phyloP scores from a whole-genome alignment of 2,329 filamentous ascomycete species.

The Pseudogymnoascus sp. region DNA sequence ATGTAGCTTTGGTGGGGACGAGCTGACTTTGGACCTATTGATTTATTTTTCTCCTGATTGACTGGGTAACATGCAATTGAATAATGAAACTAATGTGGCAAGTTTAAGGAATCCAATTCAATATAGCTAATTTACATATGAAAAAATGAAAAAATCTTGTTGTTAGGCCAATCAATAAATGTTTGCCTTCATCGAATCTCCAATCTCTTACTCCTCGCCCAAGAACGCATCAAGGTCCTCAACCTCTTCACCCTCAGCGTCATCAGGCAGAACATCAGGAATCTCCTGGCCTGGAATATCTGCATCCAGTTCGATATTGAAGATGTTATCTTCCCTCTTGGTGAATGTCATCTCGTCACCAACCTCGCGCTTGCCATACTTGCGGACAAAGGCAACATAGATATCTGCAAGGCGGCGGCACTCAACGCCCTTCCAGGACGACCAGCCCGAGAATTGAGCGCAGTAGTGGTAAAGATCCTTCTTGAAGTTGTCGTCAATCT shows the following conservation, averaged over 20 bases:
- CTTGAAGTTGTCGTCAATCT: constrained; percentile 45
- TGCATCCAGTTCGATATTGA: neutral
- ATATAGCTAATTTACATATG: neutral
- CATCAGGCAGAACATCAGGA: neutral
- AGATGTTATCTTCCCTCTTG: neutral
- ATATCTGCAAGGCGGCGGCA: constrained; percentile 28
- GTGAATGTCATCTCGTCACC: neutral
- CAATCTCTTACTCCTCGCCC: neutral
- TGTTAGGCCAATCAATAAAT: neutral
- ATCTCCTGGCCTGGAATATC: neutral
- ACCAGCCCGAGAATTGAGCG: neutral
- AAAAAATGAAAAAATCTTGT: neutral
- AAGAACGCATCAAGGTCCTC: neutral
- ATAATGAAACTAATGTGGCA: neutral
- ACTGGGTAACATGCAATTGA: neutral
- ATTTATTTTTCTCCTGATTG: too few relatives aligned
- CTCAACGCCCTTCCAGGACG: constrained; percentile 1
- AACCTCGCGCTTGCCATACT: neutral
- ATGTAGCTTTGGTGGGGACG: too few relatives aligned
- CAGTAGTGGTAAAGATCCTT: constrained; percentile 24
- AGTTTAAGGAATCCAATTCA: neutral
- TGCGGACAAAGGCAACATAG: constrained; percentile 19
- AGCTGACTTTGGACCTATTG: too few relatives aligned
- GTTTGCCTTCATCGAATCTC: neutral
- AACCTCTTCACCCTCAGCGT: neutral